Conservation (phyloP, 2,329 filamentous ascomycete species). For the Celoporthe dispersa region DNA sequence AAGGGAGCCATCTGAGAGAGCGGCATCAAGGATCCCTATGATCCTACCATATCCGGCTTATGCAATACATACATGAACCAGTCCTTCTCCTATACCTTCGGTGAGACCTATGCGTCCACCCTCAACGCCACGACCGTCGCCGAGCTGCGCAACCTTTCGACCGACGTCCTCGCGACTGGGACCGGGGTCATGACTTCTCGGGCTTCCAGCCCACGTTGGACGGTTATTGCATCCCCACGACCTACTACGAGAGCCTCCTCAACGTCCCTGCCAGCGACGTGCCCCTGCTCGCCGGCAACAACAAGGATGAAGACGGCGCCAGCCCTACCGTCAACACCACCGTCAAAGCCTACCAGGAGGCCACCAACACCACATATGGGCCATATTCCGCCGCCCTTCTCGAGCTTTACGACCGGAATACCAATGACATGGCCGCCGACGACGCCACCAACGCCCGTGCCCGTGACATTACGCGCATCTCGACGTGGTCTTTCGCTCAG, state of each 20-base stretch:
- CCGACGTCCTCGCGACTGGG: background rate
- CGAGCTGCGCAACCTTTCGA: constrained; percentile 1
- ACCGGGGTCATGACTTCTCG: background rate
- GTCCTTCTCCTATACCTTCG: background rate
- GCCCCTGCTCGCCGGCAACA: background rate
- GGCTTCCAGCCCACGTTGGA: background rate
- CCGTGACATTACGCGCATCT: constrained; percentile 4
- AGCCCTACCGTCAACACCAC: background rate
- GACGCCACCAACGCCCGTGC: constrained; percentile 1
- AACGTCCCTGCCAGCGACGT: background rate
- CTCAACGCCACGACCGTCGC: constrained; percentile 3
- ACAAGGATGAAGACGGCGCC: constrained; percentile 7
- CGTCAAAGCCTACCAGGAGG: background rate
- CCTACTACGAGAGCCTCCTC: constrained; percentile 1
- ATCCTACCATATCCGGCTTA: background rate
- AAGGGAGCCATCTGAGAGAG: constrained; percentile 2
- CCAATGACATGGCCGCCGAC: constrained; percentile 4
- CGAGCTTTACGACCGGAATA: constrained; percentile 1
- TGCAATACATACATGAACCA: constrained; percentile 1
- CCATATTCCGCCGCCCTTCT: background rate
- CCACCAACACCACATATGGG: background rate
- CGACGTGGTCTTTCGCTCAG: constrained; percentile 2
- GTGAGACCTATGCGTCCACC: background rate
- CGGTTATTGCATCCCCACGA: background rate
- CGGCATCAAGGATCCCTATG: background rate